phyloP scores from a whole-genome alignment of 2,329 filamentous ascomycete genomes.

The Apiospora malaysiana region DNA sequence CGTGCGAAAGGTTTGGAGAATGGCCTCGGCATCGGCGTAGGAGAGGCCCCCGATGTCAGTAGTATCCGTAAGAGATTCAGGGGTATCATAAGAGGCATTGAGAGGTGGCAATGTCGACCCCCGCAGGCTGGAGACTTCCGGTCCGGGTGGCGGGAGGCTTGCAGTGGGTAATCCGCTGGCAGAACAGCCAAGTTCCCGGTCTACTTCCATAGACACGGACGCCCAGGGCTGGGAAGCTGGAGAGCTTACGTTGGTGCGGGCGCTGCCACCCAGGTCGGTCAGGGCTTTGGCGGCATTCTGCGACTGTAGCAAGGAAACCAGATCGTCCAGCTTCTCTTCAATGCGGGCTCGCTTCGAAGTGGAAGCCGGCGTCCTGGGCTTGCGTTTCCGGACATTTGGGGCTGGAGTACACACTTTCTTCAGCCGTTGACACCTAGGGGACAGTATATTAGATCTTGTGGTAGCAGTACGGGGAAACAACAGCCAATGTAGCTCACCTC shows the following conservation, averaged over 20 bases:
- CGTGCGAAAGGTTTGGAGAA: constrained; percentile 33
- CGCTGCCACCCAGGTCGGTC: constrained; percentile 11
- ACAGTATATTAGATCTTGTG: not conserved
- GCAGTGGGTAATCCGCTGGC: not conserved
- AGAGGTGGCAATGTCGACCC: not conserved
- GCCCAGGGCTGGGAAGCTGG: not conserved
- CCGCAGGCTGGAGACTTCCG: not conserved
- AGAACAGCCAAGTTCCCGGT: not conserved
- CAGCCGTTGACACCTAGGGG: constrained; percentile 23
- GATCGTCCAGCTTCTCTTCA: constrained; percentile 38
- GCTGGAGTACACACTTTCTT: constrained; percentile 23
- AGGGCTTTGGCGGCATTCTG: constrained; percentile 23
- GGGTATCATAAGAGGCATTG: not conserved
- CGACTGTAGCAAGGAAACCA: constrained; percentile 39
- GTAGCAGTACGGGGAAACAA: not conserved
- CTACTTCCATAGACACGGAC: not conserved
- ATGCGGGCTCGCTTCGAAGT: constrained; percentile 31
- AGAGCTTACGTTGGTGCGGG: constrained; percentile 2
- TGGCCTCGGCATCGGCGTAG: not conserved
- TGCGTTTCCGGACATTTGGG: constrained; percentile 28
- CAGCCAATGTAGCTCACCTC: constrained; percentile 15
- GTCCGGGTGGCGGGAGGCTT: not conserved
- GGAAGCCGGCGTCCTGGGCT: constrained; percentile 26
- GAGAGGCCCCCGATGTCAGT: not conserved
- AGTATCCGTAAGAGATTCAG: not conserved